Base-by-base conservation (phyloP, 805 yeast genomes). In the Metschnikowia drakensbergensis region DNA sequence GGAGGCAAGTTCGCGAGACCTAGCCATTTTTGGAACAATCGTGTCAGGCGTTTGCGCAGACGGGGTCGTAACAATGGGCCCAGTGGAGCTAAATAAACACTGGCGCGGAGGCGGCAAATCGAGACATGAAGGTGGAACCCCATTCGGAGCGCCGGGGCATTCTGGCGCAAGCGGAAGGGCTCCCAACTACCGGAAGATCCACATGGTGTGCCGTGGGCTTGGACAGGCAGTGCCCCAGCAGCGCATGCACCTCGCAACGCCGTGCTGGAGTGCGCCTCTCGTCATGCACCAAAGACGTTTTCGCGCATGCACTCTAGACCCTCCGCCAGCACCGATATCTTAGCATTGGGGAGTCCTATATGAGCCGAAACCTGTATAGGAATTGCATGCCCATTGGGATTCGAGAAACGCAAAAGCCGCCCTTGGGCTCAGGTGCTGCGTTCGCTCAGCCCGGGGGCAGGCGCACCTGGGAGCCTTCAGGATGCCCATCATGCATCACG, bases 181-280 rank as follows among this genome's bases (percentile, higher is more conserved):
- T 17, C 25, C 22, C 25, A 37, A 26, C 25, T n/a, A 25, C 13
- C 22, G 22, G 42, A 30, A 29, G 42, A 29, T 39, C 39, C 26
- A 25, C 30, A 37, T 37, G 26, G 29, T n/a, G 28, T 23, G n/a
- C 39, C 26, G 22, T 30, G 25, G 39, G 39, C 39, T 37, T 37
- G 29, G 29, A 17, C 22, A 29, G 34, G 33, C 42, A 17, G 42
- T 33, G 28, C 25, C 17, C 27, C 28, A 23, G 42, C 43, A 27
- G 31, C 22, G 43, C 29, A 40, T 32, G 43, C 43, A 31, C 36
- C 28, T 23, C 43, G 43, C 43, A 40, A 31, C 35, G 43, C 43
- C 43, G 43, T 40, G 34, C 35, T 40, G 43, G 29, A 35, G 29
- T 28, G 31, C 13, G 10, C 43, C 43, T 27, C 26, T 39, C 29